phyloP scores from a whole-genome alignment of 345 rosid genomes.

The Boechera retrofracta region DNA sequence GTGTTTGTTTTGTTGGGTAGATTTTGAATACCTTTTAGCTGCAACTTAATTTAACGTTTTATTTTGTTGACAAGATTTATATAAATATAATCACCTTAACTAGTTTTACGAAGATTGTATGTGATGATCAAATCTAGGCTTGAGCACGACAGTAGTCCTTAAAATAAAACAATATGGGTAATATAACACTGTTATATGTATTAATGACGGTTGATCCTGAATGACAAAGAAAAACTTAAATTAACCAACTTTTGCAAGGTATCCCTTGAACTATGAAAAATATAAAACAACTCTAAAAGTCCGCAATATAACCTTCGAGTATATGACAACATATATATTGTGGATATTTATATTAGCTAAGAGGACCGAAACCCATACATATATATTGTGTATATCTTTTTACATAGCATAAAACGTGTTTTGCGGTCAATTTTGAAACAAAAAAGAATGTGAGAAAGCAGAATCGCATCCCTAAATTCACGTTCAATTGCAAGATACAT shows the following conservation, averaged over 20 bases:
- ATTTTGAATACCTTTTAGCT: not conserved
- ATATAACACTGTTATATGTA: not conserved
- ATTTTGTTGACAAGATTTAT: not conserved
- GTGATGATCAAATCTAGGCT: slow-evolving; percentile 3
- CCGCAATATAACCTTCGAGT: not conserved
- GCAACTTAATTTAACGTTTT: slow-evolving; percentile 3
- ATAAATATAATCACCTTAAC: not conserved
- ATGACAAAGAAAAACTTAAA: not conserved
- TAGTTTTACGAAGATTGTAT: not conserved
- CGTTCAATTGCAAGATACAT: not conserved
- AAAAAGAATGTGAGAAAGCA: not conserved
- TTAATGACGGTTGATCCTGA: not conserved
- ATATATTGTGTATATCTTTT: not conserved
- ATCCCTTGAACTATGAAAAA: not conserved
- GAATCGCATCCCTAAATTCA: not conserved
- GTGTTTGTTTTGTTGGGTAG: slow-evolving; percentile 8
- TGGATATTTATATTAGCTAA: too few relatives aligned
- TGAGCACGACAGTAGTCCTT: not conserved
- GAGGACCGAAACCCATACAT: too few relatives aligned
- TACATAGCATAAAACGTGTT: not conserved
- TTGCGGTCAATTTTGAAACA: too few relatives aligned
- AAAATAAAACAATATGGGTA: not conserved
- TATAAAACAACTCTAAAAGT: not conserved
- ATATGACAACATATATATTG: not conserved
- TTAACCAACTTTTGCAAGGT: slow-evolving; percentile 1